Conservation (phyloP, 805 yeast species). For the Pichia phayaonensis region DNA sequence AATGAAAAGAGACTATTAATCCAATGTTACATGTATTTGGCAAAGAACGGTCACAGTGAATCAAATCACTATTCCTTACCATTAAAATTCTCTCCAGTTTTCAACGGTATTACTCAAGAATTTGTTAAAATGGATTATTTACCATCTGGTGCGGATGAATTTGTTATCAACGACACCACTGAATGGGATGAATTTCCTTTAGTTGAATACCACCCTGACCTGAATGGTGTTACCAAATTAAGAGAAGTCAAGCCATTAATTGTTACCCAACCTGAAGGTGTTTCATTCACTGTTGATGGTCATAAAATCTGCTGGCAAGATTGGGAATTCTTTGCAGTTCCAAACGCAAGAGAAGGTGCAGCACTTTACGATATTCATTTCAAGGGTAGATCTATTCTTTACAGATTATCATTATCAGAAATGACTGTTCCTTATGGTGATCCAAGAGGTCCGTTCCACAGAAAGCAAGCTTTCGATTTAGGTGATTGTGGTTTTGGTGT, state of each 20-base stretch:
- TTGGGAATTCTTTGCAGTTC: slow-evolving; percentile 68
- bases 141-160: slow-evolving; percentile 70
- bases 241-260: slow-evolving; percentile 66
- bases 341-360: slow-evolving; percentile 73
- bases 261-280: slow-evolving; percentile 72
- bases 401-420: slow-evolving; percentile 67
- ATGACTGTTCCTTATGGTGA: slow-evolving; percentile 89
- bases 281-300: slow-evolving; percentile 55
- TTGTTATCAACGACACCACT: slow-evolving; percentile 40
- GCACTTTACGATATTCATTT: slow-evolving; percentile 65
- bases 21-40: slow-evolving; percentile 70
- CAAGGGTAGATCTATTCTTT: slow-evolving; percentile 69
- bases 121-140: slow-evolving; percentile 66
- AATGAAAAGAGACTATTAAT: slow-evolving; percentile 53
- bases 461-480: slow-evolving; percentile 81
- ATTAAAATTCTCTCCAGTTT: slow-evolving; percentile 65
- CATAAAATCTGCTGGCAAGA: slow-evolving; percentile 71
- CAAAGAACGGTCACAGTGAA: slow-evolving; percentile 57
- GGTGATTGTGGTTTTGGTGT: slow-evolving; percentile 83
- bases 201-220: slow-evolving; percentile 69
- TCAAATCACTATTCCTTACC: slow-evolving; percentile 74
- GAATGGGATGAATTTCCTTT: slow-evolving; percentile 54
- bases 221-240: slow-evolving; percentile 41
- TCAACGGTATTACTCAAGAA: slow-evolving; percentile 51
- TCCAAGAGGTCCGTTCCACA: slow-evolving; percentile 74